A percentile compares a stretch with the other conserved stretches of the same genome.
phyloP scores from a whole-genome alignment of 768 basidiomycete species.

The Boletus pseudo-olivaceus region DNA sequence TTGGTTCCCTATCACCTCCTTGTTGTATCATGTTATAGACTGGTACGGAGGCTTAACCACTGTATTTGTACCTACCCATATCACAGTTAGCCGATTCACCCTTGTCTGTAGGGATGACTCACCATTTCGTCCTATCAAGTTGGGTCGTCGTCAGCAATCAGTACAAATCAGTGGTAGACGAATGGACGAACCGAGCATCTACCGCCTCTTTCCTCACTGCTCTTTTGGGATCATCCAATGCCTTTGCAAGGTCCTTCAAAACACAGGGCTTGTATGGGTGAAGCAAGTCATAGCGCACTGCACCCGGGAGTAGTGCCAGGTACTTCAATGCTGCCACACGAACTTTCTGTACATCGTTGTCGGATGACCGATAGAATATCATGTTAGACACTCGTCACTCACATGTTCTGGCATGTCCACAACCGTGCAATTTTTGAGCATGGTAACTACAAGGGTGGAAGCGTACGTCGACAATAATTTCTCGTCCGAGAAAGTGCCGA shows the following conservation, averaged over 20 bases:
- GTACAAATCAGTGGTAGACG: neutral
- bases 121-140: slow-evolving; percentile 29
- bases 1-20: neutral
- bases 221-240: slow-evolving; percentile 87
- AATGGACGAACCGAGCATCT: slow-evolving; percentile 53
- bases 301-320: slow-evolving; percentile 66
- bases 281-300: slow-evolving; percentile 78
- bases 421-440: slow-evolving; percentile 63
- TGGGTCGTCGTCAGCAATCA: slow-evolving; percentile 1
- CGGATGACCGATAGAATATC: neutral
- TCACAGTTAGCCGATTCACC: neutral
- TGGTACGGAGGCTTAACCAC: slow-evolving; percentile 8
- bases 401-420: slow-evolving; percentile 56
- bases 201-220: slow-evolving; percentile 86
- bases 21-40: neutral
- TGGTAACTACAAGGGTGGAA: slow-evolving; percentile 59
- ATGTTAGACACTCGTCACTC: slow-evolving; percentile 17
- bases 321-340: slow-evolving; percentile 73
- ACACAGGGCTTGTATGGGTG: slow-evolving; percentile 76
- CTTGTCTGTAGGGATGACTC: neutral
- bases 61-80: slow-evolving; percentile 28
- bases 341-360: slow-evolving; percentile 51
- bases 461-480: slow-evolving; percentile 66
- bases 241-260: slow-evolving; percentile 67
- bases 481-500: slow-evolving; percentile 52